Percentiles rank a stretch among this genome's conserved stretches.
Conservation (phyloP, 83 land plant genomes). For the Picea abies region DNA sequence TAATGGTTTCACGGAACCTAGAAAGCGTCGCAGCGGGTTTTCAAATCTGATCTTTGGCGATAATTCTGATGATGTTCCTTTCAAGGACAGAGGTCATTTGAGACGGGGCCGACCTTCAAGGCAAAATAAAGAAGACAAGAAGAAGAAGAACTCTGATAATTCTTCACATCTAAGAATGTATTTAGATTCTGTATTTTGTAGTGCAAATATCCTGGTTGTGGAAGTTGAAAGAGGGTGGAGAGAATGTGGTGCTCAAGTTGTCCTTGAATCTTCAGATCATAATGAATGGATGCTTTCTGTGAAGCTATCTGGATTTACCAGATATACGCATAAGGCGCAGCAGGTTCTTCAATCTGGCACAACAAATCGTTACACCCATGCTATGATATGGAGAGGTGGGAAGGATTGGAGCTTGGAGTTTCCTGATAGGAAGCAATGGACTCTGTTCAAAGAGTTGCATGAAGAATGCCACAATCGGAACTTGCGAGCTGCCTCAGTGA, state of each 20-base stretch:
- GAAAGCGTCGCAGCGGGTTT: constrained; percentile 55
- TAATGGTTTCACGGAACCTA: constrained; percentile 37
- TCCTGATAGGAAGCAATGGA: constrained; percentile 75
- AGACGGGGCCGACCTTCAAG: constrained; percentile 42
- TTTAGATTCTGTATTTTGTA: constrained; percentile 42
- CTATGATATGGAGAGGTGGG: constrained; percentile 93
- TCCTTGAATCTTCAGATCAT: constrained; percentile 49
- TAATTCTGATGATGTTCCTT: constrained; percentile 28
- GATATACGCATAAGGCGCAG: constrained; percentile 48
- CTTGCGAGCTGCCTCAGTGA: constrained; percentile 66
- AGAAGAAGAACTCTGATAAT: constrained; percentile 25
- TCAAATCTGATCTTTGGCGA: constrained; percentile 40
- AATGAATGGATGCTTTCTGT: constrained; percentile 65
- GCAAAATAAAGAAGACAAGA: constrained; percentile 37
- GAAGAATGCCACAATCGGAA: constrained; percentile 78
- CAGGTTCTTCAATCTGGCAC: constrained; percentile 68
- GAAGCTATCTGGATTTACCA: constrained; percentile 47
- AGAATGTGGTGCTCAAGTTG: constrained; percentile 54
- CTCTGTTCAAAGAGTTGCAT: constrained; percentile 74
- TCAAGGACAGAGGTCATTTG: constrained; percentile 32
- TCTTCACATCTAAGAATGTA: constrained; percentile 24
- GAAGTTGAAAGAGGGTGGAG: constrained; percentile 66
- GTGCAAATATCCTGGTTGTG: constrained; percentile 59
- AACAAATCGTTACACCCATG: constrained; percentile 73
- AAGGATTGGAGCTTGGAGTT: constrained; percentile 85